Base-by-base conservation (phyloP, 306 rosid genomes). In the Cucumis cinereus region DNA sequence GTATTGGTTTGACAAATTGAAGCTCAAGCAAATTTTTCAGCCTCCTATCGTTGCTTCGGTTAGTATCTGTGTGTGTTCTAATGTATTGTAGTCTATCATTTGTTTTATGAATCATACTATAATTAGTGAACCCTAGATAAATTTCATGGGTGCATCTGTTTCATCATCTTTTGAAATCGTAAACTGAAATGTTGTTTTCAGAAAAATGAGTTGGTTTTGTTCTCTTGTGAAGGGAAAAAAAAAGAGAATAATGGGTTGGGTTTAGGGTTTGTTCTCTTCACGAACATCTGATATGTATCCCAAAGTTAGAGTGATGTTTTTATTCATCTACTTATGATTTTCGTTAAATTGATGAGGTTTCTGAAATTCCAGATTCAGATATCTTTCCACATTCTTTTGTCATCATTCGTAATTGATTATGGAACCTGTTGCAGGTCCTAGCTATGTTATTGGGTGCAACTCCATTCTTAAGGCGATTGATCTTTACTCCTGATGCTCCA, bases 1-100 rank as follows among this genome's bases (percentile, higher is more conserved):
- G 9, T 79, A 81, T 73, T 10, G 92, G 23, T 90, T 82, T 55
- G 98, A 89, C 52, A 92, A 86, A 83, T 88, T 95, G 92, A 95
- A 89, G 90, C 93, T 95, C 80, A 86, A 88, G 85, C 98, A 90
- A 87, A 85, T 95, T 81, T 86, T 90, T 77, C 98, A 95, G 68
- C 99, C 99, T 54, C 96, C 99, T 81, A 95, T 95, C 28, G 85
- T 95, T 74, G 98, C 99, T 84, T 95, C 99, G 7, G 99, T 95
- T 86, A 92, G 98, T 78, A 52, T 64, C 43, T 33, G 35, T 73
- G 30, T 28, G 7, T 50, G 35, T n/a, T 73, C 11, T 24, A 23
- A 7, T 45, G 22, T 45, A 15, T 3, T 45, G 20, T 47, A 23
- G 15, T 70, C 23, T 23, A 47, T 26, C 15, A 70, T 10, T 24